These are phyloP conservation scores for Endoconidiophora polonica DNA, from an alignment of 2,329 filamentous ascomycete species.

Conservation along the genomic window DNA sequence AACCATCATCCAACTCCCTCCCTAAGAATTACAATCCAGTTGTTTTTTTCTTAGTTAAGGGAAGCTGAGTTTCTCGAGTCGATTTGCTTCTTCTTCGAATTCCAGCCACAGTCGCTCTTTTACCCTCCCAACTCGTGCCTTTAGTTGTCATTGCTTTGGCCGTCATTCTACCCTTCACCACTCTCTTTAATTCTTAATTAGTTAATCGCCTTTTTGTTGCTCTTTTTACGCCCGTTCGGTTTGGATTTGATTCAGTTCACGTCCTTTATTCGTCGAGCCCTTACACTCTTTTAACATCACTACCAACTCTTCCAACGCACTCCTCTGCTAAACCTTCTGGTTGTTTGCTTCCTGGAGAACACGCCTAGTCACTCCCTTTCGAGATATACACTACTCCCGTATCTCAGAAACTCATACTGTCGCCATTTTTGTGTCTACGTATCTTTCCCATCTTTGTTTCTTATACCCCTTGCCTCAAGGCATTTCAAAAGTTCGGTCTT, in stretches of 20 bases:
- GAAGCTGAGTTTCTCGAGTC: constrained; percentile 13
- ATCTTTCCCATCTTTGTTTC: constrained; percentile 1
- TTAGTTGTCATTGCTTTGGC: constrained; percentile 14
- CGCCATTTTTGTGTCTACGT: background rate
- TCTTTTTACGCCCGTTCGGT: background rate
- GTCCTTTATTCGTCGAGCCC: no score
- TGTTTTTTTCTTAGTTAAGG: constrained; percentile 11
- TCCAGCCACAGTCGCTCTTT: constrained; percentile 13
- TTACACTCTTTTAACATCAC: no score
- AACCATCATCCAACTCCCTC: constrained; percentile 14
- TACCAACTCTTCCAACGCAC: no score
- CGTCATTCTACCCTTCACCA: constrained; percentile 8
- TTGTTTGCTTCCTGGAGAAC: no score
- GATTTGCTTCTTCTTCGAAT: constrained; percentile 13
- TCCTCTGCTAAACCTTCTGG: no score
- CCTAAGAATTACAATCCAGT: constrained; percentile 12
- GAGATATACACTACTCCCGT: no score
- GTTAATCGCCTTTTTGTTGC: constrained; percentile 7
- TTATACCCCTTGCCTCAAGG: constrained; percentile 12
- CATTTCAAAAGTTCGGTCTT: constrained; percentile 2
- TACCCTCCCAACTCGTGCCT: constrained; percentile 4
- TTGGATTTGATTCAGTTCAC: no score
- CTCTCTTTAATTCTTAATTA: constrained; percentile 14
- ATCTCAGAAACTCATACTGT: no score
- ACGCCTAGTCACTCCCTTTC: no score